Evolutionary conservation across 371 early-diverging fungal genomes (phyloP), one percentile per base, ranked within the genome.

Genomic region (Syncephalastrum racemosum): DNA sequence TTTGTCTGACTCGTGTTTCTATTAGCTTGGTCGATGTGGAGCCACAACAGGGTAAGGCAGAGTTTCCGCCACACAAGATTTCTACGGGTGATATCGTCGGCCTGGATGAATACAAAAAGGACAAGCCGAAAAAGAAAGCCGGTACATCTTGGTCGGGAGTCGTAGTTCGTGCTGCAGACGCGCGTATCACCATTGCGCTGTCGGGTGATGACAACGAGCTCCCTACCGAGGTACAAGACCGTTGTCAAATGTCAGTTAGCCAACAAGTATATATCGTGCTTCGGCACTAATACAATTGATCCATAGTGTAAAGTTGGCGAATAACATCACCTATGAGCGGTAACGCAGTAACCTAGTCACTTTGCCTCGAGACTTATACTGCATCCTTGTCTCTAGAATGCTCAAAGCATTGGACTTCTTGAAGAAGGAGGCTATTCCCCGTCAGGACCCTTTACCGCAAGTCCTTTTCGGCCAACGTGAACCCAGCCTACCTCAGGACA

Each of bases 1-100:
- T 20, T 47, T 19, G 15, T 13, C 25, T 55, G 22, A 60, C 49
- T 43, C 61, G 23, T n/a, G 14, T 31, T 16, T 20, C 14, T 14
- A 2, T 19, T 57, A 87, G 80, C 41, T 65, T 90, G 55, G 68
- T 91, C 12, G 90, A 90, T 27, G 59, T 88, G 12, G 90, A 89
- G 47, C 77, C 36, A 8, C 36, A 31, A 12, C 36, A 31, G 36
- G 36, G 36, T 12, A 31, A 31, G 36, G 12, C 36, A 31, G 36
- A 31, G 2, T 76, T 91, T 15, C 90, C 90, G 1, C 58, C 89
- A 0, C 87, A 90, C 62, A 77, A 80, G 53, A 71, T 92, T 23
- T 72, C 83, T 4, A 75, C 87, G 0, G 92, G 92, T 22, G 92
- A 93, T 67, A 87, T 93, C 55, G 90, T 90, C 8, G 81, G 84